Conservation (phyloP, 1,139 yeast genomes). For the Suhomyces terraborum region DNA sequence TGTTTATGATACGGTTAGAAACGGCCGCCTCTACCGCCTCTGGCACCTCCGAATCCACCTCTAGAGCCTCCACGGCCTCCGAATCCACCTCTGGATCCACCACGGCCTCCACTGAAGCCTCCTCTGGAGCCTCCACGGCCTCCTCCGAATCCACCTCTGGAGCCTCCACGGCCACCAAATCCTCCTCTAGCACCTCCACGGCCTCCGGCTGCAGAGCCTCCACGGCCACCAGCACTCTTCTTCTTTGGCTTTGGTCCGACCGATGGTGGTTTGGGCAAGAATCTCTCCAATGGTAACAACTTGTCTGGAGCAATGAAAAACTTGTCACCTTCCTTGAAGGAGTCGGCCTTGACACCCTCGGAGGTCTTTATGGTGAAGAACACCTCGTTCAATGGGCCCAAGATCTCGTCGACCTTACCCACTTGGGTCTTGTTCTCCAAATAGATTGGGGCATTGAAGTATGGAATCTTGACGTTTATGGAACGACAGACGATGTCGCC, state of each 20-base stretch:
- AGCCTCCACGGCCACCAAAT: constrained; percentile 35
- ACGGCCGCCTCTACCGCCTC: constrained; percentile 40
- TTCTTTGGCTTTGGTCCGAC: constrained; percentile 77
- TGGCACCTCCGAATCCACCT: constrained; percentile 41
- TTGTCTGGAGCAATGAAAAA: constrained; percentile 95
- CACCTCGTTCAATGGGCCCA: constrained; percentile 97
- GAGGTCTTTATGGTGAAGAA: constrained; percentile 93
- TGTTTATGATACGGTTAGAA: constrained; percentile 12
- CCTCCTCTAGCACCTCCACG: constrained; percentile 53
- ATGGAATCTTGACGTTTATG: constrained; percentile 90
- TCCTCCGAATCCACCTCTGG: constrained; percentile 48
- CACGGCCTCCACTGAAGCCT: constrained; percentile 40
- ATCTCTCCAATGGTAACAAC: constrained; percentile 91
- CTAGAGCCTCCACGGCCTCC: constrained; percentile 47
- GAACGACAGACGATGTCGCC: constrained; percentile 97
- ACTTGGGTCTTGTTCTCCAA: constrained; percentile 92
- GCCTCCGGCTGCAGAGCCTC: constrained; percentile 37
- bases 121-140: constrained; percentile 52
- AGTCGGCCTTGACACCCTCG: constrained; percentile 92
- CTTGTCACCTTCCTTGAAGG: constrained; percentile 94
- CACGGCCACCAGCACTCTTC: constrained; percentile 55
- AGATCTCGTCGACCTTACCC: constrained; percentile 97
- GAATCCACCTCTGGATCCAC: constrained; percentile 42
- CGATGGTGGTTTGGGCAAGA: constrained; percentile 87
- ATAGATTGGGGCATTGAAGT: constrained; percentile 97